Percentiles rank a stretch among this genome's conserved stretches.
Evolutionary conservation across 2,329 filamentous ascomycete genomes (phyloP).

Genomic region (Colletotrichum euphorbiae): DNA sequence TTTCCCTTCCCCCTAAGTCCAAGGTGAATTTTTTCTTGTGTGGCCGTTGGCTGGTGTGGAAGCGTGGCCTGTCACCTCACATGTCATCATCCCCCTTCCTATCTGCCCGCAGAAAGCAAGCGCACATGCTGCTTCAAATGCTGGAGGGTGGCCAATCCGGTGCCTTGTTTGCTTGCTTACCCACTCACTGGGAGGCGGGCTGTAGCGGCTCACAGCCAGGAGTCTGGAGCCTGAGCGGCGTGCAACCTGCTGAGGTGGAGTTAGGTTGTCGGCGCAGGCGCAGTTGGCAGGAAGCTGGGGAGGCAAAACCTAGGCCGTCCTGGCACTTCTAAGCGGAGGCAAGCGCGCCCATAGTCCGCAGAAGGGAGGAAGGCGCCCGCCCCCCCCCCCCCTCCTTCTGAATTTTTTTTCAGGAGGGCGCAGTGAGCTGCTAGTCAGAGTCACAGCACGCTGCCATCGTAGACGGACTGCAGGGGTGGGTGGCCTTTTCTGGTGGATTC

Average conservation of each 20-base stretch:
- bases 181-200: constrained; percentile 19
- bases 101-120: constrained; percentile 22
- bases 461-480: constrained; percentile 41
- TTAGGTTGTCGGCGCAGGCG: neutral
- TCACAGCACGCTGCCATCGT: constrained; percentile 28
- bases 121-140: constrained; percentile 27
- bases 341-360: neutral
- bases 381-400: neutral
- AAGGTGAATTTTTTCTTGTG: neutral
- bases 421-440: constrained; percentile 1
- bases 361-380: constrained; percentile 26
- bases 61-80: constrained; percentile 38
- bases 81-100: constrained; percentile 35
- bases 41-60: constrained; percentile 27
- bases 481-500: constrained; percentile 47
- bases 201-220: constrained; percentile 28
- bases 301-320: constrained; percentile 1
- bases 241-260: neutral
- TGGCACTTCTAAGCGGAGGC: neutral
- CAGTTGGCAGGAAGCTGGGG: neutral
- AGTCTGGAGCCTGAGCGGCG: constrained; percentile 27
- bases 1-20: neutral
- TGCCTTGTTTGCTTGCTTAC: constrained; percentile 36
- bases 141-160: constrained; percentile 34
- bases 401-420: constrained; percentile 23